Percentiles rank a stretch among this genome's conserved stretches.
These are phyloP conservation scores for Podospora pseudocomata DNA, from an alignment of 495 filamentous ascomycete species.

Conservation along the genomic window DNA sequence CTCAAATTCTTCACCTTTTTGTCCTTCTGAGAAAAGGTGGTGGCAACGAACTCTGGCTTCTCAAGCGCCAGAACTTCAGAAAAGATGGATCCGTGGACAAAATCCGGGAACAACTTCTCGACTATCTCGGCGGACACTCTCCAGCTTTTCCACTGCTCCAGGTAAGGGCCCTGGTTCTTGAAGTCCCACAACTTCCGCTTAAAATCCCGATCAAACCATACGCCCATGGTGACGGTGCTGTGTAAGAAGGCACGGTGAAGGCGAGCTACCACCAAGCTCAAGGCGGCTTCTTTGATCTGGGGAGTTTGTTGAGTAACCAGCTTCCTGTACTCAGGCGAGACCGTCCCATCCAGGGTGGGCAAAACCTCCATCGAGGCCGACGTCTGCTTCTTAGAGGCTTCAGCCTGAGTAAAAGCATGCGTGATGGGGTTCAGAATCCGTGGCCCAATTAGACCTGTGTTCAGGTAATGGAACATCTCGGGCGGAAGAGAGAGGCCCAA, in stretches of 20 bases:
- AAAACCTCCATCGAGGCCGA: constrained; percentile 59
- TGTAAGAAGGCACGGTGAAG: constrained; percentile 77
- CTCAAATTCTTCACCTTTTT: constrained; percentile 42
- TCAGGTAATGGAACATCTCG: constrained; percentile 89
- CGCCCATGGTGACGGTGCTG: constrained; percentile 68
- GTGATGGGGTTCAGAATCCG: constrained; percentile 78
- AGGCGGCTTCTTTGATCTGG: constrained; percentile 66
- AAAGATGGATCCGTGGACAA: constrained; percentile 53
- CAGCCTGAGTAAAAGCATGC: constrained; percentile 43
- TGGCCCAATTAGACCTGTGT: constrained; percentile 72
- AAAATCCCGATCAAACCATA: constrained; percentile 79
- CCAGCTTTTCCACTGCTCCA: constrained; percentile 66
- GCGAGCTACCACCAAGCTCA: constrained; percentile 69
- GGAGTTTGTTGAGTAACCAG: constrained; percentile 70
- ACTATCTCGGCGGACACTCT: constrained; percentile 58
- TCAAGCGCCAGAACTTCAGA: constrained; percentile 58
- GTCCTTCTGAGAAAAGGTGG: constrained; percentile 55
- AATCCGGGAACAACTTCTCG: constrained; percentile 41
- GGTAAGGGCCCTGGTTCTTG: constrained; percentile 55
- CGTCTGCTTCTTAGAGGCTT: neutral
- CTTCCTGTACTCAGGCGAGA: constrained; percentile 72
- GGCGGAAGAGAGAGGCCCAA: constrained; percentile 84
- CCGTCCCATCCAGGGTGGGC: constrained; percentile 77
- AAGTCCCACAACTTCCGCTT: constrained; percentile 58
- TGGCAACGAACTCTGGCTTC: constrained; percentile 61